Evolutionary conservation across 2,329 filamentous ascomycete genomes (phyloP), one percentile per base, ranked within the genome.

Genomic region (Penicillium freii): DNA sequence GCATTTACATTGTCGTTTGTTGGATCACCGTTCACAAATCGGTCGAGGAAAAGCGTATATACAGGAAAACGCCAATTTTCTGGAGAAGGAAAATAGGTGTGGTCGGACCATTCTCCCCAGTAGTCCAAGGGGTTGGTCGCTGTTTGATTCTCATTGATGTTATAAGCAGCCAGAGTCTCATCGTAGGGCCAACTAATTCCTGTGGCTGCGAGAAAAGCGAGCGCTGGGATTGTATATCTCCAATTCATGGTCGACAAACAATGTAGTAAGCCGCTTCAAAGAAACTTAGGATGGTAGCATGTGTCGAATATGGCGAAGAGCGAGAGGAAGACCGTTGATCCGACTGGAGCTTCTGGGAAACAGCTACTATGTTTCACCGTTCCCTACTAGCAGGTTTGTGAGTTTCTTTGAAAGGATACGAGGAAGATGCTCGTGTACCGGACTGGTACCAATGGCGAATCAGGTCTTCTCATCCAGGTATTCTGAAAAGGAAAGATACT

Each of bases 51-150:
- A 45, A 88, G 73, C 9, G 84, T 86, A 68, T 88, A 88, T 66
- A 87, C 83, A 0, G 86, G 86, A 59, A 88, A 81, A 27, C 86
- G 79, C 86, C 86, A 88, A 63, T 84, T 87, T 0, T 75, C 68
- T 1, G 86, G 85, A 21, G 84, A 87, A 0, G 76, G 72, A 19
- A 73, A 68, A 62, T 83, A 87, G 25, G 61, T 68, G 47, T 84
- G 82, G 59, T 79, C 73, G n/a, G 72, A 73, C 81, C 83, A 81
- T 74, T 79, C 72, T 58, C 84, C 81, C 67, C 74, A 81, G 69
- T 88, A 88, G 44, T 88, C 78, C 38, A 82, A 72, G 2, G 85
- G 83, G 50, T 79, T 70, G 9, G 68, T 78, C n/a, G 85, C 84
- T 45, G 77, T 73, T 63, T 80, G 66, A 69, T 87, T 87, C 60